Evolutionary conservation across 345 rosid genomes (phyloP), one percentile per base, ranked within the genome.

Genomic region (Rhizophora mangle): DNA sequence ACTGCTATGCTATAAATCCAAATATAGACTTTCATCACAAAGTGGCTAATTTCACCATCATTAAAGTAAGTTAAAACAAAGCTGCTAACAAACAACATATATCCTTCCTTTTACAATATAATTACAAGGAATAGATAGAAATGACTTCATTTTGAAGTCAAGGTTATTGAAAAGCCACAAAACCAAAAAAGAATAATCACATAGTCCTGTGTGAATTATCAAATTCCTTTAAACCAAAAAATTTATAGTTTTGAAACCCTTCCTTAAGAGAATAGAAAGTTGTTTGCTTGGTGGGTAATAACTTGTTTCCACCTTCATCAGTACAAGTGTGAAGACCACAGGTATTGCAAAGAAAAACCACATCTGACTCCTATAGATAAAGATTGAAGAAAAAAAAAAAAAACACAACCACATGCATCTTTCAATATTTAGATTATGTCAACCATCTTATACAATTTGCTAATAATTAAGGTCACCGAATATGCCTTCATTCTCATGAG

Each of bases 401-500:
- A 69, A 56, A 27, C 6, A 56, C 3, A 56, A 1, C 30, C 11
- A 65, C 20, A 56, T 19, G 51, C 72, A 66, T 61, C 64, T 71
- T 68, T 54, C 36, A 75, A 68, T 18, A 60, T 32, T 13, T 4
- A 60, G 39, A 18, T 31, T 52, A 65, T 8, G 3, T 8, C 2
- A 21, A 36, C 18, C 57, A 61, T 6, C 32, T 3, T n/a, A 39
- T 31, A 26, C 21, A n/a, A 31, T 20, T 56, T 56, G 51, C 24
- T 47, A 56, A 19, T 55, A 8, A 24, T 24, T 24, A 21, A 56
- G 24, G 47, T 62, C 32, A 60, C 4, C 0, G 3, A 36, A 7
- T 52, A 43, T 80, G 89, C 97, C 93, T 83, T 81, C 97, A 94
- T 88, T 81, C 77, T 78, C 82, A 93, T 73, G 49, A 85, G 81